Evolutionary conservation across 148 eudicot genomes (phyloP).

Genomic region (Rhododendron ferrugineum): DNA sequence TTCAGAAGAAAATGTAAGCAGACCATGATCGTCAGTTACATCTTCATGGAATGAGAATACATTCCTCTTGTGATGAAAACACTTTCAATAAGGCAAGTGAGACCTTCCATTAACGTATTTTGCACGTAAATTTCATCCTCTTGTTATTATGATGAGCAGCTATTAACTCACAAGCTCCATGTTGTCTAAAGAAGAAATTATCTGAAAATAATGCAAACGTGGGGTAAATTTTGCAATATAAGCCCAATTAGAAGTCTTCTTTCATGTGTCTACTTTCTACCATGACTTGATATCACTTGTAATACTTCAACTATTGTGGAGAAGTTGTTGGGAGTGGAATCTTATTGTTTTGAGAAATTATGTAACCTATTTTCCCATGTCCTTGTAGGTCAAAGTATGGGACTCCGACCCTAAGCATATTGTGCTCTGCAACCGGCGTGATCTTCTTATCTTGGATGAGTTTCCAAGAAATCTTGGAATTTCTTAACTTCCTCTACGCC

Average conservation of each 20-base stretch:
- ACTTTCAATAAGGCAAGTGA: neutral
- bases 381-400: slow-evolving; percentile 63
- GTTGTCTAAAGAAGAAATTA: neutral
- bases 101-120: neutral
- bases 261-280: neutral
- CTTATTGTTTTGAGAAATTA: neutral
- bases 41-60: neutral
- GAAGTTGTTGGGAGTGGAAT: neutral
- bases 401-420: slow-evolving; percentile 71
- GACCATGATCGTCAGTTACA: neutral
- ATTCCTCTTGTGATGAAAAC: neutral
- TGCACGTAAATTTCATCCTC: neutral
- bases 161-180: neutral
- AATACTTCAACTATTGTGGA: neutral
- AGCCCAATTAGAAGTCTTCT: neutral
- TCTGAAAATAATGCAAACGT: neutral
- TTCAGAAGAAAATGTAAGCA: neutral
- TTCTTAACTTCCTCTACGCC: slow-evolving; percentile 66
- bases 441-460: slow-evolving; percentile 78
- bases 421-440: slow-evolving; percentile 75
- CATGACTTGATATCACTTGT: neutral
- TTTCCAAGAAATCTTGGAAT: slow-evolving; percentile 71
- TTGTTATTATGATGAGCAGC: neutral
- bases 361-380: neutral
- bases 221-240: neutral